These are phyloP conservation scores for Salix caprea DNA, from an alignment of 345 rosid species.

Conservation along the genomic window DNA sequence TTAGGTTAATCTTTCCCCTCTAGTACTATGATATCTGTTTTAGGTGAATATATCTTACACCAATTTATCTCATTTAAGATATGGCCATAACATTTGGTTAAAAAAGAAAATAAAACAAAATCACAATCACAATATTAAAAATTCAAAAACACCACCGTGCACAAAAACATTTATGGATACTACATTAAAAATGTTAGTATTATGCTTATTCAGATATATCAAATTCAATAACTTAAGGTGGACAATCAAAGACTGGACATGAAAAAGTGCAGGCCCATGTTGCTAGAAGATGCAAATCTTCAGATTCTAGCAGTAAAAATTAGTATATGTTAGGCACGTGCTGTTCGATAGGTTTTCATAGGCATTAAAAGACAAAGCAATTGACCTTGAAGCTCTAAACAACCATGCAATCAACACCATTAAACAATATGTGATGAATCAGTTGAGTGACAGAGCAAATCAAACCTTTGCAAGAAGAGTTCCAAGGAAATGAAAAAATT, in stretches of 20 bases:
- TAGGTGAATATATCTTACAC: background rate
- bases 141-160: background rate
- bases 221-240: background rate
- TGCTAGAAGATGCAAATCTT: background rate
- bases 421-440: background rate
- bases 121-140: background rate
- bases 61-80: background rate
- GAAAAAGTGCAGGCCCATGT: background rate
- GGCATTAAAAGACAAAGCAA: background rate
- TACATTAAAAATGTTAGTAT: background rate
- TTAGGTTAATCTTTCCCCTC: background rate
- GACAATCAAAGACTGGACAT: background rate
- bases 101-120: background rate
- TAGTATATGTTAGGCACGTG: background rate
- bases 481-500: slow-evolving; percentile 93
- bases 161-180: background rate
- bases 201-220: background rate
- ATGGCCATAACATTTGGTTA: background rate
- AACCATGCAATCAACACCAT: background rate
- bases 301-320: background rate
- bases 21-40: background rate
- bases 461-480: slow-evolving; percentile 84
- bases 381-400: background rate
- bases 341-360: background rate
- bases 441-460: background rate